phyloP scores from a whole-genome alignment of 2,329 filamentous ascomycete species.

The Blumeria graminis region DNA sequence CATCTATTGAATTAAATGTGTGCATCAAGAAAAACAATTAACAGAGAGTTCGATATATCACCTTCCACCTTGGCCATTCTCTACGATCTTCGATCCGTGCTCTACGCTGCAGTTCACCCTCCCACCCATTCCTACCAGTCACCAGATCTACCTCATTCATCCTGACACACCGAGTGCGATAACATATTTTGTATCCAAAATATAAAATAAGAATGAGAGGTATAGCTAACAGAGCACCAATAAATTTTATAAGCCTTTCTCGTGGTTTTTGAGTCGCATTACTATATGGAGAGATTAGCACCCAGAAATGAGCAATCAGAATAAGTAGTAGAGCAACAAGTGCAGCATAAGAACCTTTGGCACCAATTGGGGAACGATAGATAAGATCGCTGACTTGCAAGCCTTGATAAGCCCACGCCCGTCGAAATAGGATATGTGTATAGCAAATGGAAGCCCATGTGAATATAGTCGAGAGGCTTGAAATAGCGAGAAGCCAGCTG shows the following conservation, averaged over 20 bases:
- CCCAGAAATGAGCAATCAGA: conserved; percentile 39
- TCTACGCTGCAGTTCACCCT: conserved; percentile 49
- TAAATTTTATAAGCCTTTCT: conserved; percentile 39
- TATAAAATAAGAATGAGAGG: conserved; percentile 47
- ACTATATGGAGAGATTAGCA: conserved; percentile 49
- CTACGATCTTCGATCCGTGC: conserved; percentile 55
- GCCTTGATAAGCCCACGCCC: conserved; percentile 42
- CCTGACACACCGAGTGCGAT: conserved; percentile 41
- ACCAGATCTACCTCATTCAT: conserved; percentile 60
- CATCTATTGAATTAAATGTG: no score
- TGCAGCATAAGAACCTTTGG: conserved; percentile 37
- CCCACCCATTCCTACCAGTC: conserved; percentile 66
- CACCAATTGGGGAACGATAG: conserved; percentile 33
- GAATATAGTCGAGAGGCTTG: conserved; percentile 49
- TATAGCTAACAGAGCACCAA: conserved; percentile 44
- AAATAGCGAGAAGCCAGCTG: conserved; percentile 56
- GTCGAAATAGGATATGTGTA: conserved; percentile 73
- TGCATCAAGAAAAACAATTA: conserved; percentile 16
- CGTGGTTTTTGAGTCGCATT: conserved; percentile 20
- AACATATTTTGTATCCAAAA: conserved; percentile 53
- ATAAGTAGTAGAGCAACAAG: conserved; percentile 26
- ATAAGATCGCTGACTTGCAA: conserved; percentile 36
- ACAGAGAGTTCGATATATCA: conserved; percentile 47
- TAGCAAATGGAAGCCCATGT: conserved; percentile 69
- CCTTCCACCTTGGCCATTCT: conserved; percentile 54